Evolutionary conservation across 331 rosid genomes (phyloP).

Genomic region (Quercus lobata): DNA sequence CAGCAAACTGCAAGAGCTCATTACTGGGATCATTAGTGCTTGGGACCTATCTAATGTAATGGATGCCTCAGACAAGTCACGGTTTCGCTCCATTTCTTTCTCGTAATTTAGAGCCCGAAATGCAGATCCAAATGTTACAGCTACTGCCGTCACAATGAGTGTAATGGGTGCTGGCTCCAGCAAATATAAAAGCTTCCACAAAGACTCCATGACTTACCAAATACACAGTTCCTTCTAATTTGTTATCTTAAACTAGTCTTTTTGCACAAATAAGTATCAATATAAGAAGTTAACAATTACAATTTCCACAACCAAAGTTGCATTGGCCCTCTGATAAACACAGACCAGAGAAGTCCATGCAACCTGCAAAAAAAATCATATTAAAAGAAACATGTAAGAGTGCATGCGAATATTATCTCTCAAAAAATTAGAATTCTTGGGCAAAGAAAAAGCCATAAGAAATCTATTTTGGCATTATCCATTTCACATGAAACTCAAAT

Average conservation of each 20-base stretch:
- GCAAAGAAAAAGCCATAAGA: background rate
- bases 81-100: slow-evolving; percentile 95
- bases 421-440: background rate
- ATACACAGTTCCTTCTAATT: background rate
- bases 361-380: slow-evolving; percentile 52
- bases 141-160: slow-evolving; percentile 84
- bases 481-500: background rate
- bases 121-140: slow-evolving; percentile 92
- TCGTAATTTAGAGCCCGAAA: slow-evolving; percentile 92
- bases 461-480: background rate
- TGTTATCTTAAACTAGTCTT: slow-evolving; percentile 21
- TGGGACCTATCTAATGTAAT: slow-evolving; percentile 89
- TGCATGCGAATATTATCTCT: background rate
- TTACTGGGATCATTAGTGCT: slow-evolving; percentile 95
- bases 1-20: slow-evolving; percentile 96
- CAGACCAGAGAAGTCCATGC: slow-evolving; percentile 53
- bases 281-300: slow-evolving; percentile 13
- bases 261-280: slow-evolving; percentile 11
- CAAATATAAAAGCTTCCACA: slow-evolving; percentile 77
- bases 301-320: slow-evolving; percentile 48
- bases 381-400: slow-evolving; percentile 21
- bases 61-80: slow-evolving; percentile 78
- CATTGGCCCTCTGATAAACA: slow-evolving; percentile 36
- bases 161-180: slow-evolving; percentile 92
- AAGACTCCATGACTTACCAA: slow-evolving; percentile 62